Percentiles rank a stretch among this genome's conserved stretches.
Evolutionary conservation across 2,329 filamentous ascomycete genomes (phyloP).

Genomic region (Cladosporium sp.): DNA sequence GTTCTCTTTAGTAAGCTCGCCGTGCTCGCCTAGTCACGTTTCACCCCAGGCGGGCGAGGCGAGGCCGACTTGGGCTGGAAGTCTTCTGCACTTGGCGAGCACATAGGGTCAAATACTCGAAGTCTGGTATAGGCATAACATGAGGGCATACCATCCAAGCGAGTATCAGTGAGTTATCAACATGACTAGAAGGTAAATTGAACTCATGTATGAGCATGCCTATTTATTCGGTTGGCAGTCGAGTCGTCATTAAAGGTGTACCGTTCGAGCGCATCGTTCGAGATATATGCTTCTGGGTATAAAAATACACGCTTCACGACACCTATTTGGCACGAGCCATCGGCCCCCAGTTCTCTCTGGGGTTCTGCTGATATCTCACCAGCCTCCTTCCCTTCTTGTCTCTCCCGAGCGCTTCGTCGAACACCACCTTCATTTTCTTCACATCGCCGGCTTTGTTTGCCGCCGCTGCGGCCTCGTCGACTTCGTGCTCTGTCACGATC

Average conservation of each 20-base stretch:
- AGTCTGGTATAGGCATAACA: too few relatives aligned
- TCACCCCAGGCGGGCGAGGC: too few relatives aligned
- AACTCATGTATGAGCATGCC: too few relatives aligned
- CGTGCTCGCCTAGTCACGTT: not conserved
- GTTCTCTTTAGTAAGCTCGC: not conserved
- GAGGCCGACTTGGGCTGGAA: too few relatives aligned
- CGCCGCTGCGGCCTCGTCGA: constrained; percentile 6
- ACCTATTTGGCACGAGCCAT: constrained; percentile 49
- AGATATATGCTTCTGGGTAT: not conserved
- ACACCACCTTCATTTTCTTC: constrained; percentile 57
- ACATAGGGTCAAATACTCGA: too few relatives aligned
- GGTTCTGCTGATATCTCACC: constrained; percentile 84
- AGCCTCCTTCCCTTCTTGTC: constrained; percentile 59
- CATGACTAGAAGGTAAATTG: too few relatives aligned
- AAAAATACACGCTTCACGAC: not conserved
- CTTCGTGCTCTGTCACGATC: constrained; percentile 15
- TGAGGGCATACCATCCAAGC: too few relatives aligned
- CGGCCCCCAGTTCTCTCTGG: constrained; percentile 88
- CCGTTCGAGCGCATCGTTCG: not conserved
- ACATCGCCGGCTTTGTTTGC: constrained; percentile 11
- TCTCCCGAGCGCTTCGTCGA: constrained; percentile 73
- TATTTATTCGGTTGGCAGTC: too few relatives aligned
- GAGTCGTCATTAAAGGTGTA: too few relatives aligned
- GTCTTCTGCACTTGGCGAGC: too few relatives aligned
- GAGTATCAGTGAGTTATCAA: too few relatives aligned